Evolutionary conservation across 2,329 filamentous ascomycete species (phyloP).

Genomic region (Fusarium circinatum): DNA sequence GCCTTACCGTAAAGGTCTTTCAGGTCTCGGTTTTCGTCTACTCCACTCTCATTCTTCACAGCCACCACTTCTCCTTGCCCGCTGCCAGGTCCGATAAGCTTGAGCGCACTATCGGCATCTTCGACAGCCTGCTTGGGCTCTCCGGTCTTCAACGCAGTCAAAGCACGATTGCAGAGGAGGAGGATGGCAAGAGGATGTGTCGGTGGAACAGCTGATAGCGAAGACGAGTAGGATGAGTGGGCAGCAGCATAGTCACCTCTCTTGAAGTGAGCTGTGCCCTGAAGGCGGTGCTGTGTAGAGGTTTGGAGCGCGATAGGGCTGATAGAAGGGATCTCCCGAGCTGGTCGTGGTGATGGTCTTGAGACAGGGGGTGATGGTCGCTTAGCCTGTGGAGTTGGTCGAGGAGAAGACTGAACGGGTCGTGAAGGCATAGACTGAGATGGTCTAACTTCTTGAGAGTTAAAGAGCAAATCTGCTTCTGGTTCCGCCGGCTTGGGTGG

Average conservation of each 20-base stretch:
- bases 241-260: slow-evolving; percentile 91
- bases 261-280: slow-evolving; percentile 91
- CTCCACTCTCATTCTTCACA: slow-evolving; percentile 66
- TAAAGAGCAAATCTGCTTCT: slow-evolving; percentile 73
- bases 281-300: slow-evolving; percentile 81
- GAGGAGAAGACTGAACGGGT: slow-evolving; percentile 53
- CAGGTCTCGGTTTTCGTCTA: slow-evolving; percentile 81
- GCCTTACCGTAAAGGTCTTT: slow-evolving; percentile 94
- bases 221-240: slow-evolving; percentile 82
- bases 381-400: slow-evolving; percentile 50
- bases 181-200: slow-evolving; percentile 87
- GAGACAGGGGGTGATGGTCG: slow-evolving; percentile 51
- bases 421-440: slow-evolving; percentile 51
- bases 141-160: slow-evolving; percentile 91
- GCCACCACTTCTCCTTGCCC: slow-evolving; percentile 85
- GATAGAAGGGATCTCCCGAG: slow-evolving; percentile 72
- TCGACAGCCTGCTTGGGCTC: slow-evolving; percentile 87
- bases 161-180: slow-evolving; percentile 89
- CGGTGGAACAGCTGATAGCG: slow-evolving; percentile 77
- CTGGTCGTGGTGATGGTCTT: slow-evolving; percentile 58
- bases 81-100: slow-evolving; percentile 79
- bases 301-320: slow-evolving; percentile 75
- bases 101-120: slow-evolving; percentile 84
- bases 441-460: slow-evolving; percentile 50
- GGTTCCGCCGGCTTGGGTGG: slow-evolving; percentile 51